Base-by-base conservation (phyloP, 768 basidiomycete genomes). In the Mycena leptocephala region DNA sequence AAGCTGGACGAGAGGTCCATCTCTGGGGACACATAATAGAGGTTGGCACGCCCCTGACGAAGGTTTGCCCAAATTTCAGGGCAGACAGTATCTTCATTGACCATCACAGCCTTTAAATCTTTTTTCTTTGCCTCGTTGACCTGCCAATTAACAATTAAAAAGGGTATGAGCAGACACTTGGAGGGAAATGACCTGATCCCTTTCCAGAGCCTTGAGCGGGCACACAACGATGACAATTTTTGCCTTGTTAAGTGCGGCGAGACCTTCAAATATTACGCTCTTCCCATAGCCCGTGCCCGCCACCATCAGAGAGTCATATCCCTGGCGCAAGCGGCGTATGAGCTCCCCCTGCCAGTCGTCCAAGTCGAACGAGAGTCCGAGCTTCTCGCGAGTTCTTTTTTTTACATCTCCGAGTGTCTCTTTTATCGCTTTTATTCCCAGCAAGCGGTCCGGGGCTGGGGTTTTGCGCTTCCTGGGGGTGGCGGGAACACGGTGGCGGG, bases 131-230 rank as follows among this genome's bases (percentile, higher is more conserved):
- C 78, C 30, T 66, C 48, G 14, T 41, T 39, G 28, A 74, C 78
- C 78, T 79, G 53, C 20, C 9, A 14, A 51, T 8, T n/a, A 41
- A 16, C n/a, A n/a, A 51, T 51, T 51, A 51, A 51, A 18, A 18
- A 51, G 13, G 16, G 22, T 51, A 8, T 2, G 8, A 22, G n/a
- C 14, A n/a, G 20, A 51, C 8, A 24, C 22, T 51, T 16, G 20
- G 22, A n/a, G 48, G 2, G 13, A 8, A 24, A 14, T 9, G 48
- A 80, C 79, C 76, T 80, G 77, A 75, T 78, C 32, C 39, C n/a
- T 39, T 63, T 78, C 61, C 43, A 80, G 67, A 4, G 78, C 76
- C 26, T 80, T 80, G n/a, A 81, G n/a, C n/a, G n/a, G n/a, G n/a
- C n/a, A n/a, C n/a, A n/a, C n/a, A n/a, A n/a, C n/a, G n/a, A n/a